These are phyloP conservation scores for Buxus sempervirens DNA, from an alignment of 164 flowering plant genomes.

Conservation along the genomic window DNA sequence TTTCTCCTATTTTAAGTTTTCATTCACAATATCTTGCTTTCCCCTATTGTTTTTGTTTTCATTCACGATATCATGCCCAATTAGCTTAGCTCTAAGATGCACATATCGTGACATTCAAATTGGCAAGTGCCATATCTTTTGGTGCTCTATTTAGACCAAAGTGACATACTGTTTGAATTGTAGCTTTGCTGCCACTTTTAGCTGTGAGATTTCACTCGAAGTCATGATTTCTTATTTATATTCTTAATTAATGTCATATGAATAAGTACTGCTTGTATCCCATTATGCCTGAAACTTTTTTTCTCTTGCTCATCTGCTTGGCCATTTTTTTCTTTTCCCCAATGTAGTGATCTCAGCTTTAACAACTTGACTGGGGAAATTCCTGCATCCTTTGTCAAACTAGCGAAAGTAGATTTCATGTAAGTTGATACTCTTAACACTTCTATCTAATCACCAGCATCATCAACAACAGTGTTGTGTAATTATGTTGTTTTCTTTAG, in stretches of 20 bases:
- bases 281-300: background rate
- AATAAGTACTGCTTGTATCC: background rate
- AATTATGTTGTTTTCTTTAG: slow-evolving; percentile 22
- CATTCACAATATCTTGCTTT: background rate
- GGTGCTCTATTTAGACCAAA: too few relatives aligned
- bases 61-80: too few relatives aligned
- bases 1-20: background rate
- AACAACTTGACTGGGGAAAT: slow-evolving; percentile 61
- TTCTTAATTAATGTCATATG: background rate
- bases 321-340: slow-evolving; percentile 3
- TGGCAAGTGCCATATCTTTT: too few relatives aligned
- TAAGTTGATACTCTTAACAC: slow-evolving; percentile 27
- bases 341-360: slow-evolving; percentile 68
- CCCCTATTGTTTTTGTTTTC: background rate
- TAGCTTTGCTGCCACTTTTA: too few relatives aligned
- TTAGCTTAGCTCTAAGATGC: too few relatives aligned
- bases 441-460: background rate
- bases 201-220: too few relatives aligned
- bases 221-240: background rate
- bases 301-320: background rate
- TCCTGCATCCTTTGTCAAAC: slow-evolving; percentile 41
- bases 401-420: slow-evolving; percentile 52
- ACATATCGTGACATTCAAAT: too few relatives aligned
- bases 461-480: background rate
- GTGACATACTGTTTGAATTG: too few relatives aligned